Evolutionary conservation across 192 early-diverging fungal genomes (phyloP), one percentile per base, ranked within the genome.

Genomic region (Rhizophagus clarus): DNA sequence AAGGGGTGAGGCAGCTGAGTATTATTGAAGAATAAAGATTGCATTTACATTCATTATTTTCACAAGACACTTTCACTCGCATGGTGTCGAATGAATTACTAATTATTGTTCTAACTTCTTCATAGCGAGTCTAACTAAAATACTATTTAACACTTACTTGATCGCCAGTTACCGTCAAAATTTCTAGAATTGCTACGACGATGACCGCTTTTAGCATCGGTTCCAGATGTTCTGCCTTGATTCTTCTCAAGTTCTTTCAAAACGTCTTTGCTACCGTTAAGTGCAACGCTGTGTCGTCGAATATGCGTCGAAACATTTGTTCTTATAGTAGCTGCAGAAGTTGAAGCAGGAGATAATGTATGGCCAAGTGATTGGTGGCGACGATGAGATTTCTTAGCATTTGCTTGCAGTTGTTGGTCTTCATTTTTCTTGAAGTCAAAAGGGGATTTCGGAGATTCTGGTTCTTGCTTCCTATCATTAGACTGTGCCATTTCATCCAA

Each of bases 81-180:
- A 34, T 61, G 17, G 31, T 29, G 31, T 68, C 31, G 67, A 37
- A 37, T 5, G 10, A 32, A n/a, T 15, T 2, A 32, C 0, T 17
- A 68, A 28, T 68, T 34, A 3, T 29, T 11, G 26, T 64, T 28
- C 63, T 64, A 8, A 45, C 11, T 45, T 45, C 12, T 45, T 45
- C 12, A 2, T 12, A 45, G 0, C 4, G 11, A 45, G 12, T 45
- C 42, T 12, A 45, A 32, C 4, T 6, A 7, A 68, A 42, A 28
- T 10, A 62, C 32, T 26, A 14, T 37, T 63, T 22, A 64, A 49
- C 5, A 42, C 72, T 64, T 70, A 82, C 81, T 70, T 49, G 83
- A 56, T 71, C 85, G 63, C 85, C 84, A 87, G 20, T 87, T 84
- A 17, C 69, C 45, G 9, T 85, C 84, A 73, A 83, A 84, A 34